Base-by-base conservation (phyloP, 2,329 filamentous ascomycete species). In the Akanthomyces uredinophilus region DNA sequence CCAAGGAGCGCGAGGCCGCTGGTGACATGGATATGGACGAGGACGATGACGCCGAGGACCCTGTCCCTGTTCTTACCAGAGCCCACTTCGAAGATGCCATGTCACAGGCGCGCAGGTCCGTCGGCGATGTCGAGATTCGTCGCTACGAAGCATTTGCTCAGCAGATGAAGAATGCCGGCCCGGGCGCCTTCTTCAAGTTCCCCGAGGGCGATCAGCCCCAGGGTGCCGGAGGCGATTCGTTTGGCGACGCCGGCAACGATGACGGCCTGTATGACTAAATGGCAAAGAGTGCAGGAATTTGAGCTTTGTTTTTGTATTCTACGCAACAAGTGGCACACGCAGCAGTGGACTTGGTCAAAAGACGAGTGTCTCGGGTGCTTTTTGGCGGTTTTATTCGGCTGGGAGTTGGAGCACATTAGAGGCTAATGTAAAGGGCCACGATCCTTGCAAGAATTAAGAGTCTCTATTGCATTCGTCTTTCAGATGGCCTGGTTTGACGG, bases 81-180 rank as follows among this genome's bases (percentile, higher is more conserved):
- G 90, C 89, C 63, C 95, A 99, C 80, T 99, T 99, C 74, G 94
- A 98, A 82, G 95, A 99, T 83, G 95, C 95, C 50, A 99, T 99
- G 95, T 87, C 90, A 77, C 88, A 89, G 77, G 95, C 95, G 66
- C 90, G 95, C 77, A 87, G 91, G 74, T 98, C 95, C 32, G 95
- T 99, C 69, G 93, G 87, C 62, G 95, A 99, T 69, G 94, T 98
- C 24, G 95, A 99, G 83, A 96, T 99, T 71, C 90, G 95, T 73
- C 89, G 94, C 65, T 99, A 99, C 80, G 95, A 99, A 83, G 94
- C 95, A 5, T 99, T 99, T 72, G 91, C 94, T 46, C 94, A 98
- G 81, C 94, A 94, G 76, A 96, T 99, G 92, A 99, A 99, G 90
- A 96, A 96, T 75, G 88, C 91, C 64, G 93, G 92, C 57, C 93